Evolutionary conservation across 164 flowering plant genomes (phyloP).

Genomic region (Saururus chinensis): DNA sequence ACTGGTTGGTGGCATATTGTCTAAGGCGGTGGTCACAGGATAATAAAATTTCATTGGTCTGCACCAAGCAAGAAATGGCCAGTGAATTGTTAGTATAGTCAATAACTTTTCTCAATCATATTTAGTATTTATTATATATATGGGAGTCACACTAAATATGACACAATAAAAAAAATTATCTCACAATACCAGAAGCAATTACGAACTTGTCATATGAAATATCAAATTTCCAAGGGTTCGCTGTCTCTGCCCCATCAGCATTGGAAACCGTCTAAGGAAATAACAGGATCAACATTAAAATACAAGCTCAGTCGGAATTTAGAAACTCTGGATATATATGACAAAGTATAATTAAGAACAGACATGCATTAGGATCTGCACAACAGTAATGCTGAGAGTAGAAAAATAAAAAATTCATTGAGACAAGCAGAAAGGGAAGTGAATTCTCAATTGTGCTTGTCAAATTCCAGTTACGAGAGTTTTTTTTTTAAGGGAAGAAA

Average conservation of each 20-base stretch:
- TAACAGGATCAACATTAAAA: too few species aligned
- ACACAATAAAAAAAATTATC: background rate
- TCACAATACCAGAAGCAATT: slow-evolving; percentile 86
- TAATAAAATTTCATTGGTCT: slow-evolving; percentile 91
- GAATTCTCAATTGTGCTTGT: too few species aligned
- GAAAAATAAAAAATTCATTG: too few species aligned
- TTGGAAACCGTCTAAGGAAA: slow-evolving; percentile 27
- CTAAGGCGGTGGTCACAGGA: slow-evolving; percentile 68
- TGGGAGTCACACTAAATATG: background rate
- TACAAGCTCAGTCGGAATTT: too few species aligned
- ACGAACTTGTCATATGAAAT: slow-evolving; percentile 89
- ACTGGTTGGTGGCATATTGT: slow-evolving; percentile 68
- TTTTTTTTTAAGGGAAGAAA: too few species aligned
- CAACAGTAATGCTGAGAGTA: too few species aligned
- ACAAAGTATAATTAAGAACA: too few species aligned
- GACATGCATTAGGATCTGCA: too few species aligned
- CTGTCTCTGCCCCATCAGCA: slow-evolving; percentile 14
- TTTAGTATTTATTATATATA: background rate
- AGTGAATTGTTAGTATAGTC: background rate
- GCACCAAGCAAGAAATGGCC: slow-evolving; percentile 4
- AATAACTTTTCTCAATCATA: too few species aligned
- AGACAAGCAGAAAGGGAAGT: too few species aligned
- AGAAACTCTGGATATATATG: too few species aligned
- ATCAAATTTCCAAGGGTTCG: slow-evolving; percentile 47
- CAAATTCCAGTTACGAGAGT: too few species aligned